Conservation (phyloP, 2,329 filamentous ascomycete genomes). For the Pseudogymnoascus sp. region DNA sequence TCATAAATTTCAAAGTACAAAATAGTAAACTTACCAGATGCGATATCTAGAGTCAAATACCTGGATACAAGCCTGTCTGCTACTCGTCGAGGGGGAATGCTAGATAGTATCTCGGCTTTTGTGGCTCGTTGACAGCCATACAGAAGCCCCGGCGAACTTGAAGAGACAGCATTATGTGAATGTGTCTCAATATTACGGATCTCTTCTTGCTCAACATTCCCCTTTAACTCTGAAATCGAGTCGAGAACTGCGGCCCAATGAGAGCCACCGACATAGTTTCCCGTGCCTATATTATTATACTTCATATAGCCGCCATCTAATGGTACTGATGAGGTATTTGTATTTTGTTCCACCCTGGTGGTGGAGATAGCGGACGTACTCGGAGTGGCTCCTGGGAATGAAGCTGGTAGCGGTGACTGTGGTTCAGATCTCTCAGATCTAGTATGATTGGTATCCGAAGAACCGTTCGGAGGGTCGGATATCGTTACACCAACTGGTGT, state of each 20-base stretch:
- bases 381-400: neutral
- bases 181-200: neutral
- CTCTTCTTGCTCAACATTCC: neutral
- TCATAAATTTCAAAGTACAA: conserved; percentile 15
- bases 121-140: conserved; percentile 22
- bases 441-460: neutral
- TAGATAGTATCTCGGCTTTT: conserved; percentile 25
- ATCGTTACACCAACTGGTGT: conserved; percentile 16
- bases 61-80: conserved; percentile 24
- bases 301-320: conserved; percentile 24
- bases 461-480: conserved; percentile 16
- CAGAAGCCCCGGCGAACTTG: conserved; percentile 23
- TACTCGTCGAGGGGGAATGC: conserved; percentile 23
- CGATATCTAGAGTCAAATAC: conserved; percentile 23
- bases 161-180: conserved; percentile 17
- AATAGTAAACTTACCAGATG: conserved; percentile 21
- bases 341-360: neutral
- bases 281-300: conserved; percentile 20
- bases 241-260: conserved; percentile 28
- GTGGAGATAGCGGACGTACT: conserved; percentile 18
- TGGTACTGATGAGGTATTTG: conserved; percentile 2
- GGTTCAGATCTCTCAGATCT: conserved; percentile 17
- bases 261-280: conserved; percentile 26
- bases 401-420: conserved; percentile 12
- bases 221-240: conserved; percentile 24